Base-by-base conservation (phyloP, 2,329 filamentous ascomycete species). In the Fusarium pseudonygamai region DNA sequence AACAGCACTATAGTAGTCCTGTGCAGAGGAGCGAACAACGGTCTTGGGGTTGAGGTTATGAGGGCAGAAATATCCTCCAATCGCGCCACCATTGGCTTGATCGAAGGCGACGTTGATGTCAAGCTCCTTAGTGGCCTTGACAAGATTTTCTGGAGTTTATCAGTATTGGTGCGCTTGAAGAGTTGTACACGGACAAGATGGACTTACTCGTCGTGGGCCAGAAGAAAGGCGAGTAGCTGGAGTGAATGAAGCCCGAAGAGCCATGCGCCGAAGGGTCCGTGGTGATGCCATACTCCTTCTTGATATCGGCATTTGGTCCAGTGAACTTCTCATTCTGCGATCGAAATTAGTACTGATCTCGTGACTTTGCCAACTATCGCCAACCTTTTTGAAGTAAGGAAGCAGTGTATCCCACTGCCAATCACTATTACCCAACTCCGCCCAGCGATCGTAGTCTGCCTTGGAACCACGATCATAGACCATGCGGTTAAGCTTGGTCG, bases 391-490 rank as follows among this genome's bases (percentile, higher is more conserved):
- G 65, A 87, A 83, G 45, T 86, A 87, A 0, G 83, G 84, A 1
- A 84, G 76, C 15, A 87, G 40, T 18, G 77, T 66, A 20, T 77
- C 63, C 79, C 78, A 81, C 13, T 83, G 77, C 79, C 83, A 87
- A 3, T 83, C 84, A 0, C 79, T 72, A 37, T 86, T 86, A 0
- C 86, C 87, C 1, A 88, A 76, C 7, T 78, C 77, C 15, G 80
- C 81, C 86, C 86, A 88, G 1, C 81, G 78, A 46, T 87, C 79
- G 47, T 86, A 85, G 28, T 85, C 84, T 0, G 79, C 74, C n/a
- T 77, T 73, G 3, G 79, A 79, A 0, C 83, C 82, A 2, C 82
- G 79, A 40, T 82, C 76, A 43, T 80, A 84, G 20, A 83, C 77
- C 78, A 84, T 81, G 7, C 78, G 80, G 72, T 86, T 86, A 36